Conservation (phyloP, 345 rosid genomes). For the Eucalyptus microcorys region DNA sequence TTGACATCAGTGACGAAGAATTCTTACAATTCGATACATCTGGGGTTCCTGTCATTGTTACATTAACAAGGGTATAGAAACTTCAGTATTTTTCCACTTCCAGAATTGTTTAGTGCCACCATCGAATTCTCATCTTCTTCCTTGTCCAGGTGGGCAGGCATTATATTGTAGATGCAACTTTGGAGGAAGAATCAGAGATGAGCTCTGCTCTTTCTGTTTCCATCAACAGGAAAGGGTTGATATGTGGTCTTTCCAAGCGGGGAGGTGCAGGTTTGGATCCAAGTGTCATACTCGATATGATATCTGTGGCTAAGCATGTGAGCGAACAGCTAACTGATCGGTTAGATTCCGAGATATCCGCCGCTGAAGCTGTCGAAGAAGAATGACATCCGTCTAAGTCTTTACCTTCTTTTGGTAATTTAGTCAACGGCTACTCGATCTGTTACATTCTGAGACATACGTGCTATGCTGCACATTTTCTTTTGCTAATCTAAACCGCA, state of each 20-base stretch:
- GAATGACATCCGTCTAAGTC: neutral
- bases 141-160: slow-evolving; percentile 56
- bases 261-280: slow-evolving; percentile 82
- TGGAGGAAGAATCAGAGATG: slow-evolving; percentile 95
- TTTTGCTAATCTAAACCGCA: neutral
- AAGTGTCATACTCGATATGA: slow-evolving; percentile 75
- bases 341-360: slow-evolving; percentile 74
- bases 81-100: neutral
- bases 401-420: neutral
- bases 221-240: slow-evolving; percentile 52
- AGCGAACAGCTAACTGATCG: slow-evolving; percentile 53
- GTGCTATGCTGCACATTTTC: slow-evolving; percentile 14
- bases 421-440: slow-evolving; percentile 5
- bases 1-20: slow-evolving; percentile 92
- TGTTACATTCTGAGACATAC: slow-evolving; percentile 67
- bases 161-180: slow-evolving; percentile 80
- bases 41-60: slow-evolving; percentile 64
- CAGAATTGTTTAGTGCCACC: neutral
- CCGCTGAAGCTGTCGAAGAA: slow-evolving; percentile 61
- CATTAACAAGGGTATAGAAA: slow-evolving; percentile 61
- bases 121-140: neutral
- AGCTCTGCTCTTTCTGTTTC: slow-evolving; percentile 84
- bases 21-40: slow-evolving; percentile 82
- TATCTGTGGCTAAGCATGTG: slow-evolving; percentile 67
- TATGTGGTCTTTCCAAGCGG: slow-evolving; percentile 70